Evolutionary conservation across 306 rosid species (phyloP), one percentile per base, ranked within the genome.

Genomic region (Rosa persica): DNA sequence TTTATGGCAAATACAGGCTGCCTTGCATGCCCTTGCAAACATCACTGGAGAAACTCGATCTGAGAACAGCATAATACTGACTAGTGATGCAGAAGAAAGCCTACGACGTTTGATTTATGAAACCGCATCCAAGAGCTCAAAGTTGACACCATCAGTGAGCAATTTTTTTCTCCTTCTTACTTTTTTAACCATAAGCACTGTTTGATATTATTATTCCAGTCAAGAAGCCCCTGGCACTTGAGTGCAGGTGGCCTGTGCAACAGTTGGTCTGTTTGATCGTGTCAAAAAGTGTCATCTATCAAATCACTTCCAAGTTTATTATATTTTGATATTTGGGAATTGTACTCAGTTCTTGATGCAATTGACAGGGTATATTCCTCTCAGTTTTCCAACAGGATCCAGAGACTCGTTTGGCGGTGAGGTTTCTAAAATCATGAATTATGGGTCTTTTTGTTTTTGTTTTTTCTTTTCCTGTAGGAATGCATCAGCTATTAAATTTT

Each of bases 21-120:
- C 98, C 81, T 39, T 91, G 87, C 98, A 95, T 85, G 92, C 96
- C 75, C 91, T 95, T 58, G 97, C 87, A 61, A 92, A 91, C 80
- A 92, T 95, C 64, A 82, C 86, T 0, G 98, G 98, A 62, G 98
- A 92, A 87, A 72, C 87, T 71, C 88, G 96, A 58, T 61, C 91
- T 11, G 92, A 84, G 80, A 85, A 85, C 83, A 81, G 67, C 70
- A 62, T 85, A 74, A 30, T 89, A 74, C 89, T 89, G 58, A 80
- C 80, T 78, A 86, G 86, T 74, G 88, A 85, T 80, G 93, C 91
- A 13, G 98, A 95, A 84, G 93, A 88, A 84, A 91, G 81, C 79
- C 81, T 95, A 79, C 86, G 85, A 43, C 82, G 83, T 51, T 70
- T 92, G 68, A 81, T 92, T 67, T 95, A 87, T 83, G 91, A 86